Percentiles rank a stretch among this genome's conserved stretches.
These are phyloP conservation scores for Ganoderma sinense DNA, from an alignment of 1,284 basidiomycete genomes.

Conservation along the genomic window DNA sequence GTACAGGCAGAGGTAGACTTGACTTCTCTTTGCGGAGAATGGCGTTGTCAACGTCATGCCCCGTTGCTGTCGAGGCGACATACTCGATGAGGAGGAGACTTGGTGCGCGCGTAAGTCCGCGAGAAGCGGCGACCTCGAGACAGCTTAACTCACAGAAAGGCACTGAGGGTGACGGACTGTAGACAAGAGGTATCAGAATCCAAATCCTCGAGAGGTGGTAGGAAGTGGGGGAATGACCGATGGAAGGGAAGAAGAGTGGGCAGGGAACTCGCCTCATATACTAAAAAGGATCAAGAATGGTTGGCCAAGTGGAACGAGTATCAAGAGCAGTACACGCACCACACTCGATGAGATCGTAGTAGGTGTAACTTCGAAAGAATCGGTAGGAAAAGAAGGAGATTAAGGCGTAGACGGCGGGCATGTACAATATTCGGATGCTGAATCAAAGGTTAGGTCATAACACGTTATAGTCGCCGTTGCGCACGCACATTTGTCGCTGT, in stretches of 20 bases:
- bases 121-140: background rate
- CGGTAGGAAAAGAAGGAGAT: constrained; percentile 91
- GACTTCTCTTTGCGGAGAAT: constrained; percentile 84
- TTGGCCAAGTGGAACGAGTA: constrained; percentile 8
- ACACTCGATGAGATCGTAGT: constrained; percentile 80
- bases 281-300: constrained; percentile 34
- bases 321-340: constrained; percentile 51
- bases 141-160: constrained; percentile 67
- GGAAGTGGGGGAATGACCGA: background rate
- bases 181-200: background rate
- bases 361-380: constrained; percentile 83
- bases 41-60: constrained; percentile 68
- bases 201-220: background rate
- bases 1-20: constrained; percentile 75
- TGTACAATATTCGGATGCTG: constrained; percentile 79
- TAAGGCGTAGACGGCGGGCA: constrained; percentile 85
- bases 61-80: constrained; percentile 73
- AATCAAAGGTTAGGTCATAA: background rate
- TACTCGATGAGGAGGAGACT: constrained; percentile 87
- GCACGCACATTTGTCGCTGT: constrained; percentile 79
- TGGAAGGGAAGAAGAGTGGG: background rate
- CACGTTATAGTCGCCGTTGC: background rate
- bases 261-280: constrained; percentile 51
- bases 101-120: background rate
- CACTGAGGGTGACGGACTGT: constrained; percentile 79